phyloP scores from a whole-genome alignment of 352 stramenopile genomes.

The Bremia lactucae region DNA sequence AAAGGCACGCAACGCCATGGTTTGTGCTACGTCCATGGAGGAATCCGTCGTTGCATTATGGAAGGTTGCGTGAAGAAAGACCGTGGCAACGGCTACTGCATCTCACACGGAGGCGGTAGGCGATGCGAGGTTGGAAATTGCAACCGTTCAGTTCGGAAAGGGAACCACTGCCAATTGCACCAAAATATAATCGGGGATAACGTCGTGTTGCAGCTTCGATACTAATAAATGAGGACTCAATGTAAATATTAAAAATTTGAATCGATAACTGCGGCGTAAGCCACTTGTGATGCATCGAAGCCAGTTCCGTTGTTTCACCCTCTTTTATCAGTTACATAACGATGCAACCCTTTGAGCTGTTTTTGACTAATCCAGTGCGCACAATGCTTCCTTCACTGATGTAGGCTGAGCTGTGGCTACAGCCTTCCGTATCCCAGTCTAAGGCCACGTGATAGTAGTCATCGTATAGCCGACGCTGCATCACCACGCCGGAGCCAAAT shows the following conservation, averaged over 20 bases:
- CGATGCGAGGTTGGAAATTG: slow-evolving; percentile 52
- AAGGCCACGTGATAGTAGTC: slow-evolving; percentile 61
- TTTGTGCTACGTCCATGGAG: slow-evolving; percentile 72
- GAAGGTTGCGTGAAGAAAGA: slow-evolving; percentile 78
- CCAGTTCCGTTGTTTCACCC: neutral
- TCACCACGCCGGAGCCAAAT: slow-evolving; percentile 61
- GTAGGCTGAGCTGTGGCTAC: slow-evolving; percentile 48
- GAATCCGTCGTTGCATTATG: slow-evolving; percentile 58
- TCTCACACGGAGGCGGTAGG: slow-evolving; percentile 63
- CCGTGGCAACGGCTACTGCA: slow-evolving; percentile 72
- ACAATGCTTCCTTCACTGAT: slow-evolving; percentile 48
- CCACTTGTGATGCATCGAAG: too few species aligned
- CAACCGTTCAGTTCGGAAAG: slow-evolving; percentile 56
- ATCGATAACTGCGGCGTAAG: too few species aligned
- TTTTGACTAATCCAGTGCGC: slow-evolving; percentile 44
- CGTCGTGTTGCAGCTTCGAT: slow-evolving; percentile 34
- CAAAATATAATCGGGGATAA: slow-evolving; percentile 24
- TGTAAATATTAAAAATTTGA: too few species aligned
- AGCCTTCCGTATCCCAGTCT: slow-evolving; percentile 46
- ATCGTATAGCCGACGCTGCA: slow-evolving; percentile 48
- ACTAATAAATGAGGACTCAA: neutral
- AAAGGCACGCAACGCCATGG: slow-evolving; percentile 72
- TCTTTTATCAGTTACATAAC: slow-evolving; percentile 67
- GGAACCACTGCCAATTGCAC: slow-evolving; percentile 68
- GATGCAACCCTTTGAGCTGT: slow-evolving; percentile 40